A percentile compares a stretch with the other conserved stretches of the same genome.
Conservation (phyloP, 169 alveolate species). For the Cryptosporidium xiaoi region DNA sequence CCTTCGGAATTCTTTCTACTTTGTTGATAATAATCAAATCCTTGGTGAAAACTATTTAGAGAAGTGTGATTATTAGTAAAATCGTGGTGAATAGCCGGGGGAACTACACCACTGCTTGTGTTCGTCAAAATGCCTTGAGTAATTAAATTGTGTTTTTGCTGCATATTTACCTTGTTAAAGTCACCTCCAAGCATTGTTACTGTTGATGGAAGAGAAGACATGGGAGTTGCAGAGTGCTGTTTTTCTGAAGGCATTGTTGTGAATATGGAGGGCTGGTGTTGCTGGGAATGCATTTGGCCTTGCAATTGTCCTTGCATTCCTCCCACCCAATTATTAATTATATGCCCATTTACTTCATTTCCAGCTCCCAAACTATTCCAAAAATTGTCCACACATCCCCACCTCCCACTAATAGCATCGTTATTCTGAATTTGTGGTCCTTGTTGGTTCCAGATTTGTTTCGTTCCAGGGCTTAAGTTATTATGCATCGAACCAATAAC, state of each 20-base stretch:
- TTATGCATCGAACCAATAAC: too few relatives aligned
- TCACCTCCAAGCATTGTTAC: background rate
- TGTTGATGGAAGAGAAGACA: background rate
- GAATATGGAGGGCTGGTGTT: conserved; percentile 14
- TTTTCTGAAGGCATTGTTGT: background rate
- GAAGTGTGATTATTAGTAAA: too few relatives aligned
- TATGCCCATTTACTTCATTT: background rate
- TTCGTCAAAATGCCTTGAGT: background rate
- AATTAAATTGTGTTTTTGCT: background rate
- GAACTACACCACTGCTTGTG: background rate
- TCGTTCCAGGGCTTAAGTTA: background rate
- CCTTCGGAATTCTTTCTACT: too few relatives aligned
- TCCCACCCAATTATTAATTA: background rate
- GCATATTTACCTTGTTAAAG: background rate
- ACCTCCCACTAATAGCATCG: background rate
- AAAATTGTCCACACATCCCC: background rate
- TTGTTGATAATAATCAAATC: too few relatives aligned
- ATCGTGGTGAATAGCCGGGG: too few relatives aligned
- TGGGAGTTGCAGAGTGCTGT: background rate
- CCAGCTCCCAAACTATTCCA: background rate
- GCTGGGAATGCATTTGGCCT: background rate
- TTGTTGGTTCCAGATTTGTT: background rate
- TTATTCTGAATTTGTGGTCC: background rate
- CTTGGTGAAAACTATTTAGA: too few relatives aligned
- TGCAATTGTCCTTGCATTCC: background rate